Evolutionary conservation across 805 yeast genomes (phyloP).

Genomic region (Debaryomyces hansenii): DNA sequence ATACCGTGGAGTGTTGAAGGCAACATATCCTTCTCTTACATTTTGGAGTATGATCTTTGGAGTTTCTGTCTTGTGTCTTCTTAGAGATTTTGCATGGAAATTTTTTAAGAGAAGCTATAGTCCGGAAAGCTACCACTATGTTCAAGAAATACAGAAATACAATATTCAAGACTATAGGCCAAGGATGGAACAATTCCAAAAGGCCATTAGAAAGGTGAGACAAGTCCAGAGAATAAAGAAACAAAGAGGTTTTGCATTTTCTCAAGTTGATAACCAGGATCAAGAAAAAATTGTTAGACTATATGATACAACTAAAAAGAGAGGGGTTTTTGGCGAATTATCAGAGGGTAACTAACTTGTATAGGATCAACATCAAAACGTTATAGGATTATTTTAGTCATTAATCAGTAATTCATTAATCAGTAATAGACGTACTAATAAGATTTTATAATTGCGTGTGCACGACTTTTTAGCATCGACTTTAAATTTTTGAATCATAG

Average conservation of each 20-base stretch:
- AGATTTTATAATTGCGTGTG: neutral
- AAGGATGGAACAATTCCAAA: slow-evolving; percentile 95
- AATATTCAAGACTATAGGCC: slow-evolving; percentile 93
- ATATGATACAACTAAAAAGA: slow-evolving; percentile 87
- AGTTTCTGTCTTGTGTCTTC: slow-evolving; percentile 71
- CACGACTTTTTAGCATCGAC: neutral
- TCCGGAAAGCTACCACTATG: slow-evolving; percentile 92
- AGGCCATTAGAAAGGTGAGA: slow-evolving; percentile 93
- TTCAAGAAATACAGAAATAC: slow-evolving; percentile 94
- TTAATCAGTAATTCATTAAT: neutral
- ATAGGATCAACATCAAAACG: neutral
- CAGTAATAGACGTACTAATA: neutral
- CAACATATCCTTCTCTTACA: slow-evolving; percentile 71
- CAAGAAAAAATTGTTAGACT: slow-evolving; percentile 89
- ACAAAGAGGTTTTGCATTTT: slow-evolving; percentile 97
- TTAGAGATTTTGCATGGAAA: slow-evolving; percentile 92
- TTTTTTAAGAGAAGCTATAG: slow-evolving; percentile 87
- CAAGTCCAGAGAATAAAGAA: slow-evolving; percentile 98
- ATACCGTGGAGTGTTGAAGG: slow-evolving; percentile 74
- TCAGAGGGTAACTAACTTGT: slow-evolving; percentile 20
- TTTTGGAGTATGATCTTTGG: slow-evolving; percentile 85
- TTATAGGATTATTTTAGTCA: neutral
- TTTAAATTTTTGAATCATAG: neutral
- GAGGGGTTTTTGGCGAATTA: slow-evolving; percentile 68
- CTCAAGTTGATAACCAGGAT: slow-evolving; percentile 87